Base-by-base conservation (phyloP, 805 yeast genomes). In the Limtongozyma cylindracea region DNA sequence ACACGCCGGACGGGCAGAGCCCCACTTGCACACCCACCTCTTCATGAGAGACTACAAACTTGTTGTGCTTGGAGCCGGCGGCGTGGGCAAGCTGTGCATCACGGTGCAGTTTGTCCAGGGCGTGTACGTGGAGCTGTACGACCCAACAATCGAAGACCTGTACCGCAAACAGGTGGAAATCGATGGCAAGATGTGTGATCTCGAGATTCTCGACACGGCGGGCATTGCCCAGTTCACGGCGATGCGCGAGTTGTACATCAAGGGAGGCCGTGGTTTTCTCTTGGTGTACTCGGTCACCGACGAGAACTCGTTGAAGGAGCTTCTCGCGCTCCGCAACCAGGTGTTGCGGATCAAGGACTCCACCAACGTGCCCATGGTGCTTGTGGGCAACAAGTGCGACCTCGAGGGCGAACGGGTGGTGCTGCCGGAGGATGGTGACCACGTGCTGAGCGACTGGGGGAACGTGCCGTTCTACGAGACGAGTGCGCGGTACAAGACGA, bases 141-240 rank as follows among this genome's bases (percentile, higher is more conserved):
- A 84, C 38, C 96, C 98, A 6, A 88, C 98, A 6, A 88, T 84
- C 31, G 98, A 84, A 41, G 96, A 84, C 38, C 77, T 94, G 1
- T 88, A 84, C 45, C 54, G 91, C 21, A 82, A 78, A 38, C 82
- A 76, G 31, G 65, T 78, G 26, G 80, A 71, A 35, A 68, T 84
- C 17, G 94, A 84, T 41, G 91, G 80, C 16, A 61, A 84, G 31
- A 68, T 77, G 4, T 76, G 88, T 37, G 76, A 73, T 31, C 52
- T 84, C 33, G 94, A 84, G 45, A 49, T 48, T 22, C 46, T 61
- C 29, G 70, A 61, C 34, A 61, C 70, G 3, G 70, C 70, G 1
- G 70, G 70, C 15, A 65, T 61, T 15, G 68, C 93, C 12, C 95
- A 82, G 46, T 84, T 78, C 50, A 76, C 92, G 1, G 93, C 94